Base-by-base conservation (phyloP, 345 rosid genomes). In the Cardamine chenopodiifolia region DNA sequence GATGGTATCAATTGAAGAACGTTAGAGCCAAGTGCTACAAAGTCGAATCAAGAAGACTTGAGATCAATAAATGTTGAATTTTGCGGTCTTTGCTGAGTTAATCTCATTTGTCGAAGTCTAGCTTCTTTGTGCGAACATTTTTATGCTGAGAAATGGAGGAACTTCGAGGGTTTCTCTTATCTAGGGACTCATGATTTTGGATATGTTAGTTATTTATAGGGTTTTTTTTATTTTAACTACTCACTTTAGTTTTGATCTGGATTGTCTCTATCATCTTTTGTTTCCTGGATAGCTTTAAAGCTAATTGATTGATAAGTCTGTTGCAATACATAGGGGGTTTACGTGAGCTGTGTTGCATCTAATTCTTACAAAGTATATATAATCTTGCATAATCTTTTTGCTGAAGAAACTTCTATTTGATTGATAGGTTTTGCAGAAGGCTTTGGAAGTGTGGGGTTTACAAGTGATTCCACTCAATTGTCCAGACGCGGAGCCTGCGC, bases 401-500 rank as follows among this genome's bases (percentile, higher is more conserved):
- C 50, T 76, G 52, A 69, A 39, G 0, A 63, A 48, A 26, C 60
- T 70, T 78, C 17, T 66, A 3, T 71, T 20, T 77, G 64, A 56
- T 56, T 67, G 47, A 66, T 81, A 92, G 99, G 97, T 95, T 64
- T 83, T 95, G 81, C 84, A 92, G 62, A 95, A 87, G 84, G 99
- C 99, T 68, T 85, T 92, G 62, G 94, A 90, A 79, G 97, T 92
- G 65, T 95, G 97, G 98, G 94, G 81, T 79, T 73, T 95, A 78
- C 94, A 85, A 68, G 98, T 92, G 76, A 89, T 95, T 72, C 92
- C 97, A 50, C 81, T 90, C n/a, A 84, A 85, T 76, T 86, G 96
- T 80, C 99, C 97, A 4, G 84, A 82, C 29, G 99, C 98, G 7
- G 96, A 90, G 83, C 91, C 97, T 18, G 97, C 99, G 0, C 98